Base-by-base conservation (phyloP, 148 eudicot species). In the Drosera capensis region DNA sequence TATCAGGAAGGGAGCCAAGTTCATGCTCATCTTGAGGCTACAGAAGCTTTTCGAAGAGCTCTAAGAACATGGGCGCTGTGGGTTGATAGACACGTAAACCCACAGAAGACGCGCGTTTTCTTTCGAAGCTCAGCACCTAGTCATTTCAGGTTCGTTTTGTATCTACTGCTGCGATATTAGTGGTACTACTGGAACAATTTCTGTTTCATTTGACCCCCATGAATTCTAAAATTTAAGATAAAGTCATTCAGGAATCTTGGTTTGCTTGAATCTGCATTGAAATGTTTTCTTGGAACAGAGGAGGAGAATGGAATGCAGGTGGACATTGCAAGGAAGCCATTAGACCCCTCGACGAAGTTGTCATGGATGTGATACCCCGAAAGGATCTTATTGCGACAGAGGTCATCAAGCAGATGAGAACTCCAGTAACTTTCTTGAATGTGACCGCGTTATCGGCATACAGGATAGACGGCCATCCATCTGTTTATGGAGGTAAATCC, bases 241-340 rank as follows among this genome's bases (percentile, higher is more conserved):
- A 4, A 9, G 2, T 15, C 5, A 4, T 5, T 4, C 5, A 5
- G 14, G n/a, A 34, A 11, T 9, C 2, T 11, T 34, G 38, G 14
- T 4, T 11, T 5, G 38, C 11, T 3, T 28, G 31, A 28, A 28
- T 28, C 1, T 34, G 9, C 14, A 28, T 6, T 28, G 31, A 28
- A 28, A 11, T 34, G 3, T 4, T 34, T 56, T 56, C 16, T n/a
- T 38, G 67, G 36, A 40, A 47, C 70, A 87, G 96, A 35, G 97
- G 79, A 42, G 97, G 97, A 57, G 75, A 49, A 29, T 90, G 97
- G 97, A 78, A 90, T 55, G 55, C 71, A 14, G 95, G 97, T n/a
- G 97, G 97, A 21, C 93, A 80, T 45, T 90, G 97, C 55, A 62
- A 55, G 65, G 87, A 80, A 71, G 95, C 82, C 51, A 55, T 46